These are phyloP conservation scores for Lasiosphaeria miniovina DNA, from an alignment of 495 filamentous ascomycete genomes.

Conservation along the genomic window DNA sequence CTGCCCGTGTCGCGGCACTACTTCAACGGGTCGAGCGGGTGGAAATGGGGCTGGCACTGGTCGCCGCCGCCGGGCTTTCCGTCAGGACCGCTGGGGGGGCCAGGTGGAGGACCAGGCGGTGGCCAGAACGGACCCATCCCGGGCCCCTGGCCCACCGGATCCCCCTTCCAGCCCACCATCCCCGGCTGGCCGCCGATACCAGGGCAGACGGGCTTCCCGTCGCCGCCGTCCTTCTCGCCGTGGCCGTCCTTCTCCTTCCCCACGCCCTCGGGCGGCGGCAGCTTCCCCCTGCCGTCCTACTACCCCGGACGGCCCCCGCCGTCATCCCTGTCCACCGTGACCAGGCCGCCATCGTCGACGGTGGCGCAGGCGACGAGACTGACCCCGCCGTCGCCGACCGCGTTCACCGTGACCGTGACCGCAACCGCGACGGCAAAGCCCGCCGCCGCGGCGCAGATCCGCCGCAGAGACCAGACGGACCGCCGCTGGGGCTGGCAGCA, in stretches of 20 bases:
- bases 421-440: neutral
- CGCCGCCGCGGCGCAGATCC: neutral
- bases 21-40: constrained; percentile 28
- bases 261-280: neutral
- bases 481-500: constrained; percentile 30
- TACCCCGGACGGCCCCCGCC: neutral
- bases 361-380: neutral
- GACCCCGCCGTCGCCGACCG: neutral
- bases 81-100: constrained; percentile 2
- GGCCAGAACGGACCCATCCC: neutral
- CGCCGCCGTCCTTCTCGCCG: neutral
- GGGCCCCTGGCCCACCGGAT: neutral
- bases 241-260: neutral
- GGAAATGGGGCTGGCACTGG: constrained; percentile 23
- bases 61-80: constrained; percentile 6
- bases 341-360: neutral
- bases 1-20: constrained; percentile 25
- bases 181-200: neutral
- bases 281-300: neutral
- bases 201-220: neutral
- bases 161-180: neutral
- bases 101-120: neutral
- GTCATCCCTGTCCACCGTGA: neutral
- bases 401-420: neutral
- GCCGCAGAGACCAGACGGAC: constrained; percentile 2